Conservation (phyloP, 2,329 filamentous ascomycete genomes). For the Emericellopsis atlantica region DNA sequence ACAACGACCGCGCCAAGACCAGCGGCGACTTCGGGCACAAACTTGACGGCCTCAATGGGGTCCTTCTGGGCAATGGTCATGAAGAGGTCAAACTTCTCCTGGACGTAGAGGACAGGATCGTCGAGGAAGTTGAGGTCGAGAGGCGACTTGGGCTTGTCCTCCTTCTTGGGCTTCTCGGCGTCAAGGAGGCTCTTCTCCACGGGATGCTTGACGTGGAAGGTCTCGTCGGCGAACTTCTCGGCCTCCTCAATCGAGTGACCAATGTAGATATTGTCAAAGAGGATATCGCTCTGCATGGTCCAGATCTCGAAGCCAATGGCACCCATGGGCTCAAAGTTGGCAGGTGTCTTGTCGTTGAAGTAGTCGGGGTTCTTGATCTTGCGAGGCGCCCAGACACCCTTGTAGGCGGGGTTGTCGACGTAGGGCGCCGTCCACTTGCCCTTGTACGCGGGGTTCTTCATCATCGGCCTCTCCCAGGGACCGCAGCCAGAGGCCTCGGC, state of each 20-base stretch:
- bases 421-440: constrained; percentile 91
- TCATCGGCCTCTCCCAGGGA: constrained; percentile 82
- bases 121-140: constrained; percentile 78
- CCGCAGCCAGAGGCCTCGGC: constrained; percentile 87
- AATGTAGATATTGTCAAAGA: constrained; percentile 99
- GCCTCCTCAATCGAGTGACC: constrained; percentile 93
- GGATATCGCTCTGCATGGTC: constrained; percentile 98
- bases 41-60: constrained; percentile 73
- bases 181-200: constrained; percentile 72
- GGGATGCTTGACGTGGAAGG: constrained; percentile 78
- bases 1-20: constrained; percentile 60
- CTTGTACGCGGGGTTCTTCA: constrained; percentile 94
- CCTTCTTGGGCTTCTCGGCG: constrained; percentile 63
- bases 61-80: constrained; percentile 69
- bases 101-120: constrained; percentile 76
- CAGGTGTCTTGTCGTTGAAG: constrained; percentile 92
- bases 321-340: constrained; percentile 97
- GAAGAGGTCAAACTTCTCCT: constrained; percentile 91
- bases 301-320: constrained; percentile 99
- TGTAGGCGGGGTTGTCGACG: constrained; percentile 97
- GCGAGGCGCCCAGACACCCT: constrained; percentile 85
- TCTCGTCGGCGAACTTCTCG: constrained; percentile 76
- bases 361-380: constrained; percentile 96
- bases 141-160: constrained; percentile 54
- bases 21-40: constrained; percentile 83